Base-by-base conservation (phyloP, 352 stramenopile genomes). In the Phytophthora hybrid region DNA sequence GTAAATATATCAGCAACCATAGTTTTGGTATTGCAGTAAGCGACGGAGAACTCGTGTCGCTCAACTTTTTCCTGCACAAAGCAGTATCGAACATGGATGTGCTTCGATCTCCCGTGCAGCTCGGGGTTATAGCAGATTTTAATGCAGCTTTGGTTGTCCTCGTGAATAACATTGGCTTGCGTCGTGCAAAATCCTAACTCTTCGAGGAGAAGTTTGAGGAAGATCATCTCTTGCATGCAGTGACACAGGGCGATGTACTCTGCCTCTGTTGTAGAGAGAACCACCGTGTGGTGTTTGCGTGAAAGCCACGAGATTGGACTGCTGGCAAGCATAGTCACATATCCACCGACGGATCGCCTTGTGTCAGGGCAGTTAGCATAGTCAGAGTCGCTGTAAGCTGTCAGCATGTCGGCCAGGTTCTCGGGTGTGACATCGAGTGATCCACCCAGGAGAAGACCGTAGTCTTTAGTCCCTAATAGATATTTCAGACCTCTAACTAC, bases 101-200 rank as follows among this genome's bases (percentile, higher is more conserved):
- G 76, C 26, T 83, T 81, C 16, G 63, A 72, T 7, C 55, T 57
- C 5, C 52, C 75, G 71, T 79, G 78, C 11, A 77, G 47, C 39
- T 77, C 68, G 13, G 65, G 66, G 51, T 79, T 81, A 41, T 77
- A 79, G 0, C 63, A 56, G 0, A 81, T 53, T 54, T 80, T 71
- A 37, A 85, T 85, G 49, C 58, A 76, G 32, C 75, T 79, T 46
- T 85, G 68, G 21, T 85, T 82, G 54, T 84, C 74, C 49, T 85
- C 72, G 18, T 66, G 54, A 39, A 80, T 60, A 13, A 46, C 70
- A 29, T 66, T 78, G 0, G 57, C 1, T 19, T 66, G 16, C 13
- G 9, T 73, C 11, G 23, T 59, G 9, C 1, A 9, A 18, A 70
- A 70, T 1, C 54, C 44, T 23, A 67, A 6, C 16, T 68, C 34